Evolutionary conservation across 2,329 filamentous ascomycete species (phyloP).

Genomic region (Sordariomycetes sp.): DNA sequence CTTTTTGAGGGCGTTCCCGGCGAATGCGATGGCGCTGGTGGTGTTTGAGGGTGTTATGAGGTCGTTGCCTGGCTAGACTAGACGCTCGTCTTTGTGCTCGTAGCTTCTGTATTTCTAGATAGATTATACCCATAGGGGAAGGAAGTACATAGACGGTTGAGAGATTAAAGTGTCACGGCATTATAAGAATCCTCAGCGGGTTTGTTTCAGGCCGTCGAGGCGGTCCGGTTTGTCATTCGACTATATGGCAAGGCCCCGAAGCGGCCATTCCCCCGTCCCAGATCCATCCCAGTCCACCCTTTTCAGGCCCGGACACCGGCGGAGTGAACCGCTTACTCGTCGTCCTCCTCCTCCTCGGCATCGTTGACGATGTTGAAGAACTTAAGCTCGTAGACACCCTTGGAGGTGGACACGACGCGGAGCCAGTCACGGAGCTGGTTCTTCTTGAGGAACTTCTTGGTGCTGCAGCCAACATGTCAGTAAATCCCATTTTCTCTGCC

Average conservation of each 20-base stretch:
- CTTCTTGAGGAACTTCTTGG: conserved; percentile 99
- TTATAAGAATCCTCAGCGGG: not conserved
- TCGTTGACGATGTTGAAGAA: conserved; percentile 99
- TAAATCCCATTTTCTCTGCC: not conserved
- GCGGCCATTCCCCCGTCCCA: conserved; percentile 2
- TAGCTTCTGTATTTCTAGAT: not conserved
- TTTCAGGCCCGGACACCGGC: not conserved
- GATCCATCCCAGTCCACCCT: conserved; percentile 1
- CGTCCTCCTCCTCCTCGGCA: conserved; percentile 94
- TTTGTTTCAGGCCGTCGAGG: not conserved
- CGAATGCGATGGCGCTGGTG: conserved; percentile 85
- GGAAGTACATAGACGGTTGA: not conserved
- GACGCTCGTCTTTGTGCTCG: not conserved
- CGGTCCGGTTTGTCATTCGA: conserved; percentile 1
- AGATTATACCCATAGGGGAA: not conserved
- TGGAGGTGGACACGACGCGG: conserved; percentile 93
- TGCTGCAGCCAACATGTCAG: conserved; percentile 40
- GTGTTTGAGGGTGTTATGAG: conserved; percentile 91
- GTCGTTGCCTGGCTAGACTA: conserved; percentile 28
- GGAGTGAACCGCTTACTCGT: conserved; percentile 59
- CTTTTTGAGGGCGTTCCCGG: conserved; percentile 86
- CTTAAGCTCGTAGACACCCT: conserved; percentile 98
- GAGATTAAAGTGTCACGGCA: not conserved
- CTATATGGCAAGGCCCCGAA: conserved; percentile 1
- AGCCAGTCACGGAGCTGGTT: conserved; percentile 99